Percentiles rank a stretch among this genome's conserved stretches.
These are phyloP conservation scores for Knufia fluminis DNA, from an alignment of 2,329 filamentous ascomycete genomes.

Conservation along the genomic window DNA sequence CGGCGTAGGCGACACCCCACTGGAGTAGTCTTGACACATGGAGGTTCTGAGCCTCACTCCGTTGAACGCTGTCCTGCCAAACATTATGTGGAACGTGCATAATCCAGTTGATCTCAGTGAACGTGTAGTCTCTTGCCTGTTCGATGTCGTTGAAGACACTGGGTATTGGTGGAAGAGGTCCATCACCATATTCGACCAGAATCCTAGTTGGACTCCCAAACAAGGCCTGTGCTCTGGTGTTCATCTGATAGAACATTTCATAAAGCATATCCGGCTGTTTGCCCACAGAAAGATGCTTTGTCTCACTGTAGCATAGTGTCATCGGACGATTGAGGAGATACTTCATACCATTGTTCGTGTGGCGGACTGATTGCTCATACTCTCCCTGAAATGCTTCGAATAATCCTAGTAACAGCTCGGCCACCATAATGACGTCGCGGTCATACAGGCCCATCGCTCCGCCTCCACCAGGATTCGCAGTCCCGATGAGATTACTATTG, in stretches of 20 bases:
- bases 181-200: constrained; percentile 4
- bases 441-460: neutral
- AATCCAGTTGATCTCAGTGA: constrained; percentile 21
- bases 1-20: constrained; percentile 22
- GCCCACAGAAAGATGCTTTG: constrained; percentile 17
- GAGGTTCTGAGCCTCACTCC: constrained; percentile 13
- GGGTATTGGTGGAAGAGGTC: constrained; percentile 14
- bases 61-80: constrained; percentile 8
- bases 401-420: constrained; percentile 18
- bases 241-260: neutral
- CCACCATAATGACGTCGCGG: constrained; percentile 16
- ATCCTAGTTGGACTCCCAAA: constrained; percentile 14
- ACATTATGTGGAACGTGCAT: constrained; percentile 13
- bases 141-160: constrained; percentile 16
- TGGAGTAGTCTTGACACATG: constrained; percentile 20
- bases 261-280: neutral
- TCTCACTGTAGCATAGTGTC: constrained; percentile 18
- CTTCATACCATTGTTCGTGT: constrained; percentile 18
- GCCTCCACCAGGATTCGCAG: neutral
- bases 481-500: neutral
- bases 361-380: constrained; percentile 14
- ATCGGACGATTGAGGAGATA: constrained; percentile 15
- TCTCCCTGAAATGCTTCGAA: constrained; percentile 23
- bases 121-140: constrained; percentile 20
- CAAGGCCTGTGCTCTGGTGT: constrained; percentile 1